Percentiles rank a stretch among this genome's conserved stretches.
phyloP scores from a whole-genome alignment of 306 rosid genomes.

The Pyrus bretschneideri region DNA sequence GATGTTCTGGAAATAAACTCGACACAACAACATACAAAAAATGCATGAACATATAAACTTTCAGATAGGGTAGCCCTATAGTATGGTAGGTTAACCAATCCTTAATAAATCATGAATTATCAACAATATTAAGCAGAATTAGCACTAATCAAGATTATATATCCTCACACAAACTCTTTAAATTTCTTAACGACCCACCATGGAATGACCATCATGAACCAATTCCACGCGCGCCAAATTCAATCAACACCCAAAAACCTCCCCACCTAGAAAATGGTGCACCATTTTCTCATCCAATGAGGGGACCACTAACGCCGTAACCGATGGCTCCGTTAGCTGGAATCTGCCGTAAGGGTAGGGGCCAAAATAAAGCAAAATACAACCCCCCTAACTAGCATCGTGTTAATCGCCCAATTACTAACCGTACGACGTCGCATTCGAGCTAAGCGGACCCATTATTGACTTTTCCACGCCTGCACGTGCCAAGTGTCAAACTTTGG shows the following conservation, averaged over 20 bases:
- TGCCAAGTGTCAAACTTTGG: not conserved
- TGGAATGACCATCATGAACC: not conserved
- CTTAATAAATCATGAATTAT: not conserved
- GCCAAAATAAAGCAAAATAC: not conserved
- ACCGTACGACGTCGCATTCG: not conserved
- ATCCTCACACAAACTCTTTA: not conserved
- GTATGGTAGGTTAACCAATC: not conserved
- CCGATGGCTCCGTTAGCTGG: constrained; percentile 13
- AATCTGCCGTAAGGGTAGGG: not conserved
- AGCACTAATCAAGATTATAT: not conserved
- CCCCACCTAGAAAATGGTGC: constrained; percentile 1
- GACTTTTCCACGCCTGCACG: constrained; percentile 1
- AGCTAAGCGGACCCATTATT: not conserved
- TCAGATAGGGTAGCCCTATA: not conserved
- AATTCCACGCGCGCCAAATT: constrained; percentile 3
- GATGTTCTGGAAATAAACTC: not conserved
- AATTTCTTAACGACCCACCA: not conserved
- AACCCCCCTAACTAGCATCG: not conserved
- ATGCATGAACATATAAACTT: not conserved
- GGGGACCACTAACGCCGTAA: constrained; percentile 27
- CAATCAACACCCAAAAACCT: constrained; percentile 16
- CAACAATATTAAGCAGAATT: not conserved
- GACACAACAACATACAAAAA: not conserved
- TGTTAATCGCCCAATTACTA: constrained; percentile 5
- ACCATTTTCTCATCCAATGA: not conserved